Evolutionary conservation across 2,329 filamentous ascomycete genomes (phyloP), one percentile per base, ranked within the genome.

Genomic region (Talaromyces sp.): DNA sequence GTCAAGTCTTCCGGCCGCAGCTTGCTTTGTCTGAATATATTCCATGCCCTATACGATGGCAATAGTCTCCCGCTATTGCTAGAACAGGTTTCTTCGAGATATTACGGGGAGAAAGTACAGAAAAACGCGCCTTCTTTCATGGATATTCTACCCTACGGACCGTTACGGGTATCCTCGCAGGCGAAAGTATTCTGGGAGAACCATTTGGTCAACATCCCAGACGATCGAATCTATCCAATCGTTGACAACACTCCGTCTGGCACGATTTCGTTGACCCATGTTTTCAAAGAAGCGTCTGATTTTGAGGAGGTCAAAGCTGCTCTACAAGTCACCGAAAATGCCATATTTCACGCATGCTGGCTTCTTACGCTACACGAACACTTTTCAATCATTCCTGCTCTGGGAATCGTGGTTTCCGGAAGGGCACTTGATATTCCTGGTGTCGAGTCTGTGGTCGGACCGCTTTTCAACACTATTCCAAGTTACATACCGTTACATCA

Each of bases 401-500:
- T 92, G 13, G 93, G 93, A 0, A 76, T 95, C 19, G 81, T 97
- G 11, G 81, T 89, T 0, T 94, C 91, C 6, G 93, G 92, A 0
- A 82, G 92, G 60, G 83, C 85, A 0, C 82, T 95, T 4, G 83
- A 89, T 43, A 74, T 91, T 11, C 80, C 65, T 31, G 78, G 78
- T 1, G 81, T 86, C 1, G 87, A 91, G 48, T 68, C 78, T 21
- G 83, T 89, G 0, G 81, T 94, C 41, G 93, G 92, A 0, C 92
- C 93, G 0, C 75, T 97, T 19, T 96, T 97, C 80, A 97, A 97
- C 68, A 96, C 91, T 0, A 77, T 97, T 1, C 91, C 92, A 0
- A 91, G 88, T 68, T 80, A 83, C 56, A 73, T 85, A 35, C 67
- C 75, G 5, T 63, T 81, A 13, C 61, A 73, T 6, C 62, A 70